Conservation (phyloP, 2,329 filamentous ascomycete genomes). For the Curvularia lunata region DNA sequence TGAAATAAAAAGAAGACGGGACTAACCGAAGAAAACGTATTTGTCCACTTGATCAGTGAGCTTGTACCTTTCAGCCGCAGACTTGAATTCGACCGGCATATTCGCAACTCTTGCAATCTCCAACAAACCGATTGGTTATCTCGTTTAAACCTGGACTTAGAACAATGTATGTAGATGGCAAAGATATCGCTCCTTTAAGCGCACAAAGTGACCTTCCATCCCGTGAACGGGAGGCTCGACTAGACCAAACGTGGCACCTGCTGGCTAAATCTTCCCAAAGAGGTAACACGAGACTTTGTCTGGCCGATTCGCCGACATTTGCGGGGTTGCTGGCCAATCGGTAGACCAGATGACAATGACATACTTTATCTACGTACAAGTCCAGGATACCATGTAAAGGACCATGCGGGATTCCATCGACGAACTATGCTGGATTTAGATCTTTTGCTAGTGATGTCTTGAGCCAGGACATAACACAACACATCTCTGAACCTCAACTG, state of each 20-base stretch:
- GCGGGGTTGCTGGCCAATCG: not conserved
- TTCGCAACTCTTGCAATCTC: not conserved
- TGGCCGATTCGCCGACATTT: not conserved
- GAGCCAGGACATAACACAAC: not conserved
- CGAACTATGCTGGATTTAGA: not conserved
- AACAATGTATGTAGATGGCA: not conserved
- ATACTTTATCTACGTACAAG: not conserved
- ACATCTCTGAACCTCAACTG: not conserved
- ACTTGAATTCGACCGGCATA: not conserved
- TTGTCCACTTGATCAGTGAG: not conserved
- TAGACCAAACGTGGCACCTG: not conserved
- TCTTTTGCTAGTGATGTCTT: not conserved
- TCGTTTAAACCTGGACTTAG: not conserved
- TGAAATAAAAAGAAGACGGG: not conserved
- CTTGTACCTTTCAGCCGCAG: not conserved
- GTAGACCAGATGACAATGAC: not conserved
- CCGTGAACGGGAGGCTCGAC: not conserved
- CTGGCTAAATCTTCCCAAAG: constrained; percentile 2
- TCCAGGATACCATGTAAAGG: not conserved
- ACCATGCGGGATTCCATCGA: not conserved
- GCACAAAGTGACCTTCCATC: not conserved
- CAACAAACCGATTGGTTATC: not conserved
- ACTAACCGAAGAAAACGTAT: constrained; percentile 1
- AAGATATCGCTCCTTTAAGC: not conserved
- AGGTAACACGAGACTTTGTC: not conserved